These are phyloP conservation scores for Gaillardinia entomophila DNA, from an alignment of 805 yeast genomes.

Conservation along the genomic window DNA sequence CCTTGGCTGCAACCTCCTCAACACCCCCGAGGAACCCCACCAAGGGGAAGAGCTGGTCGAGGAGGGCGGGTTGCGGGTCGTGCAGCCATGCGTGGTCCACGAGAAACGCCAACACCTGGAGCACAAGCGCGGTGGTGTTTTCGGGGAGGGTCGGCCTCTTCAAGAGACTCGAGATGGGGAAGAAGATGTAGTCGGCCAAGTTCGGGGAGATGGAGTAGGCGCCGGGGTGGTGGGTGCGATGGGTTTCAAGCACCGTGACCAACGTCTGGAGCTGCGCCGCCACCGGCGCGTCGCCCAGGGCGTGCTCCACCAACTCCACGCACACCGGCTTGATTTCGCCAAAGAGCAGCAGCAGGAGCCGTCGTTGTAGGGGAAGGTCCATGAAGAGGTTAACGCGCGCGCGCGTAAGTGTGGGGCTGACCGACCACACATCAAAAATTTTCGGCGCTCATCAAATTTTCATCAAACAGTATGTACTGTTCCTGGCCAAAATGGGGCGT, in stretches of 20 bases:
- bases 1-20: constrained; percentile 3
- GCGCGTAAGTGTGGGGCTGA: constrained; percentile 2
- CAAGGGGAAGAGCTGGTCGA: constrained; percentile 34
- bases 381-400: constrained; percentile 1
- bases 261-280: constrained; percentile 7
- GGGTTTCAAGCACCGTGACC: constrained; percentile 8
- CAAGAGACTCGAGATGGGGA: constrained; percentile 29
- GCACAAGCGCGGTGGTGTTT: constrained; percentile 14
- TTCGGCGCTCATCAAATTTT: constrained; percentile 2
- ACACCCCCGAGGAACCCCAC: constrained; percentile 16
- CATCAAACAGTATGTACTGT: neutral
- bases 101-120: constrained; percentile 24
- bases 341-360: constrained; percentile 23
- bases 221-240: constrained; percentile 4
- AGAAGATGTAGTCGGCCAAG: constrained; percentile 37
- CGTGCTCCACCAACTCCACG: no score
- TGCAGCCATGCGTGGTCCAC: constrained; percentile 24
- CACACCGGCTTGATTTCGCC: constrained; percentile 23
- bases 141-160: constrained; percentile 19
- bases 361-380: neutral
- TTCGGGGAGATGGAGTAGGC: constrained; percentile 21
- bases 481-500: neutral
- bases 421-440: neutral
- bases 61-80: constrained; percentile 12
- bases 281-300: no score